Evolutionary conservation across 2,329 filamentous ascomycete species (phyloP), one percentile per base, ranked within the genome.

Genomic region (Nemania diffusa): DNA sequence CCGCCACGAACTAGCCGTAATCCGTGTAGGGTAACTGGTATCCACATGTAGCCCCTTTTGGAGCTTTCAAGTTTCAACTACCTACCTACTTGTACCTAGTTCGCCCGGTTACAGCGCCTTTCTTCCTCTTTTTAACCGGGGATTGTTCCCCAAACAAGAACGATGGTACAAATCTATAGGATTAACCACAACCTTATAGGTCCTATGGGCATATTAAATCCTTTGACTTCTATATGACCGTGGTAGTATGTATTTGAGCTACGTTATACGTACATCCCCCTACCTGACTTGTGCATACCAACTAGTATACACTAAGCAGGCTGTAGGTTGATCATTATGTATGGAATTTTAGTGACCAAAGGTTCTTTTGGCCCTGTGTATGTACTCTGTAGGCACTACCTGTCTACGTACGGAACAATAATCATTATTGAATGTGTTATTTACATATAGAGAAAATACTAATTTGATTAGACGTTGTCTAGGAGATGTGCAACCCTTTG

Each of bases 11-110:
- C 44, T 34, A 42, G 27, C 24, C 32, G 26, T 42, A 26, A 51
- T 50, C 62, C n/a, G 57, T 27, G 40, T 44, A 44, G 40, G 40
- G 40, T 44, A 44, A 17, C 40, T n/a, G 17, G 40, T 44, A n/a
- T 44, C 40, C n/a, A 44, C 20, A 20, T 42, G 52, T 15, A 51
- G 29, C 60, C 60, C 60, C 60, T 63, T 63, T 63, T 42, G 27
- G 27, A n/a, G 26, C 42, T 44, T 42, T 56, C 34, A 29, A 55
- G 32, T 26, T 55, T 37, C 52, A 37, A 20, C n/a, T 17, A 26
- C 42, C 13, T 2, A 52, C 27, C 50, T 40, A 32, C 29, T 32
- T 9, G 29, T 32, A 32, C 29, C 29, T 32, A 32, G 29, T 55
- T 37, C n/a, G n/a, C n/a, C n/a, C n/a, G 27, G 51, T 55, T 37